These are phyloP conservation scores for Dictyostelium purpureum DNA, from an alignment of 78 protist species.

Conservation along the genomic window DNA sequence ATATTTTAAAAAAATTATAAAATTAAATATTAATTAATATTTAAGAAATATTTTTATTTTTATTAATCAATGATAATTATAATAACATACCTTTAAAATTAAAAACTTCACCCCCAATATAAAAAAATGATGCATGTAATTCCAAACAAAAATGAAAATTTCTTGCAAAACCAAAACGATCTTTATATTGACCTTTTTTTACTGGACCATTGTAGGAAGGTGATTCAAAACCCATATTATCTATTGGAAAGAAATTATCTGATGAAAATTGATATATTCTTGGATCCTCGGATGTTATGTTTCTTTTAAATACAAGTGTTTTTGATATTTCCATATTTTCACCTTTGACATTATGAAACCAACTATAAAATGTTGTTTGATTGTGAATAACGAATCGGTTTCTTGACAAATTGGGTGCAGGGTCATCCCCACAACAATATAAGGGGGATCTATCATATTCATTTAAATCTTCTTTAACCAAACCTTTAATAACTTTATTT, in stretches of 20 bases:
- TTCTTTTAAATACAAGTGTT: background rate
- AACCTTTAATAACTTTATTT: slow-evolving; percentile 27
- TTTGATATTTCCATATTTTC: background rate
- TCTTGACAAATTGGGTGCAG: background rate
- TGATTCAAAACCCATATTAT: slow-evolving; percentile 30
- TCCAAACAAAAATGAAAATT: slow-evolving; percentile 35
- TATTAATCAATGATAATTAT: too few species aligned
- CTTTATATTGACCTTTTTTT: background rate
- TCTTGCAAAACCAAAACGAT: background rate
- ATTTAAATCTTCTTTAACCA: background rate
- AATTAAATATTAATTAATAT: too few species aligned
- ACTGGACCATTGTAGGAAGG: background rate
- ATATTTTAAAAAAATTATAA: too few species aligned
- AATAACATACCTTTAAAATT: background rate
- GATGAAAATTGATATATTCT: background rate
- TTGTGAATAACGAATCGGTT: slow-evolving; percentile 22
- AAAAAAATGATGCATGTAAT: slow-evolving; percentile 13
- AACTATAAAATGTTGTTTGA: slow-evolving; percentile 26
- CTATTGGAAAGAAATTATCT: slow-evolving; percentile 57
- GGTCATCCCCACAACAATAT: slow-evolving; percentile 38
- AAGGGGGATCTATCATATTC: slow-evolving; percentile 14
- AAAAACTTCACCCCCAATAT: slow-evolving; percentile 18
- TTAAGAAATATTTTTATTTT: too few species aligned
- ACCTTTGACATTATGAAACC: slow-evolving; percentile 19
- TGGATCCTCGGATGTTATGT: slow-evolving; percentile 8